These are phyloP conservation scores for Phragmites australis DNA, from an alignment of 176 grass and related monocot species.

Conservation along the genomic window DNA sequence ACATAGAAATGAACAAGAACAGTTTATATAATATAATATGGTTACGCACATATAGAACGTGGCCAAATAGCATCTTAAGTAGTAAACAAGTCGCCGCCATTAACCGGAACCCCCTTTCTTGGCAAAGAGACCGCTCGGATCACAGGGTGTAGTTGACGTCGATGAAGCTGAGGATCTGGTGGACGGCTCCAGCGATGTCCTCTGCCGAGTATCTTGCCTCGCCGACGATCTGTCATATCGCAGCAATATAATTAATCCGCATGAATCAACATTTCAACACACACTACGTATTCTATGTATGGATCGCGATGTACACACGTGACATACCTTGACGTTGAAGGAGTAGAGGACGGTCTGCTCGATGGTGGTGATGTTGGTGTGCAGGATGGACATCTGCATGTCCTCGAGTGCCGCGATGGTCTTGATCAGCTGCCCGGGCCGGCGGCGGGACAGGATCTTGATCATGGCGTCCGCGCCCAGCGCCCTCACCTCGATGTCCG, in stretches of 20 bases:
- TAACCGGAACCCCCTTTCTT: neutral
- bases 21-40: neutral
- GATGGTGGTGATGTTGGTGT: conserved; percentile 98
- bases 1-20: conserved; percentile 5
- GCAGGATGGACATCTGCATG: conserved; percentile 82
- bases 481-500: conserved; percentile 81
- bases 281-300: neutral
- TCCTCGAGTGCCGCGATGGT: conserved; percentile 88
- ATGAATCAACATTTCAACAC: neutral
- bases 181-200: conserved; percentile 87
- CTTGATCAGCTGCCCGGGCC: conserved; percentile 81
- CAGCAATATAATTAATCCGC: neutral
- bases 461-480: conserved; percentile 83
- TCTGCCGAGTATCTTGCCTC: conserved; percentile 78
- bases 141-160: conserved; percentile 65
- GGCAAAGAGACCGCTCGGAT: neutral
- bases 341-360: conserved; percentile 99
- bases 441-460: conserved; percentile 80
- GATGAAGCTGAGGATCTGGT: conserved; percentile 91
- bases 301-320: neutral
- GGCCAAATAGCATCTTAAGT: neutral
- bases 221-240: conserved; percentile 47
- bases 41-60: conserved; percentile 18
- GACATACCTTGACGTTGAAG: conserved; percentile 87
- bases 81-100: neutral